phyloP scores from a whole-genome alignment of 2,329 filamentous ascomycete species.

The Cladophialophora psammophila region DNA sequence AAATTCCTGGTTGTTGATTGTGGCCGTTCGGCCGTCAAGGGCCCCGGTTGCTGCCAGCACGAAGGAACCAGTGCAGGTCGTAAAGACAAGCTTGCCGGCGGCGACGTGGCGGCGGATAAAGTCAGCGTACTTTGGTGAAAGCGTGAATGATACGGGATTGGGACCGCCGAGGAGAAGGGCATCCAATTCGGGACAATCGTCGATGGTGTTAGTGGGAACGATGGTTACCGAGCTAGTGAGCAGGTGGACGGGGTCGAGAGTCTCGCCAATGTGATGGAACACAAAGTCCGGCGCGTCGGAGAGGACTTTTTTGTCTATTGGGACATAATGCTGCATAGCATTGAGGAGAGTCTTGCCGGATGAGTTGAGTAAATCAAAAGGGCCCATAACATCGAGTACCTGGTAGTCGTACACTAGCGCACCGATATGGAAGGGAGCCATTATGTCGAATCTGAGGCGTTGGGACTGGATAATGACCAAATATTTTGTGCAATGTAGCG shows the following conservation, averaged over 20 bases:
- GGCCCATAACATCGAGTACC: conserved; percentile 27
- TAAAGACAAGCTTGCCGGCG: conserved; percentile 26
- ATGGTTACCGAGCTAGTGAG: conserved; percentile 20
- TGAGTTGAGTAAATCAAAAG: conserved; percentile 29
- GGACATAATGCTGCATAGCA: conserved; percentile 28
- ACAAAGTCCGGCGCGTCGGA: conserved; percentile 34
- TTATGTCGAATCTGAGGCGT: conserved; percentile 11
- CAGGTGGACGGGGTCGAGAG: conserved; percentile 19
- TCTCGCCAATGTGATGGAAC: conserved; percentile 30
- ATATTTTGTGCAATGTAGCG: not conserved
- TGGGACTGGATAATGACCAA: conserved; percentile 22
- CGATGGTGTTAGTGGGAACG: conserved; percentile 26
- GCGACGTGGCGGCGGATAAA: conserved; percentile 25
- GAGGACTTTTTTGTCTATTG: conserved; percentile 43
- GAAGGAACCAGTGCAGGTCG: conserved; percentile 27
- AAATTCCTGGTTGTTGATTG: conserved; percentile 51
- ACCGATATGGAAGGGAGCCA: conserved; percentile 27
- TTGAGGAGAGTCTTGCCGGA: conserved; percentile 31
- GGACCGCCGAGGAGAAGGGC: conserved; percentile 30
- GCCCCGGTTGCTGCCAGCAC: conserved; percentile 47
- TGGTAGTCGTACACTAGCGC: conserved; percentile 27
- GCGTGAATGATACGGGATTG: conserved; percentile 15
- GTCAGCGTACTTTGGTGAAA: conserved; percentile 18
- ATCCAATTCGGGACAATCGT: conserved; percentile 28
- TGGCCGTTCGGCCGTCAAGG: conserved; percentile 54